phyloP scores from a whole-genome alignment of 2,329 filamentous ascomycete species.

The Calonectria honghensis region DNA sequence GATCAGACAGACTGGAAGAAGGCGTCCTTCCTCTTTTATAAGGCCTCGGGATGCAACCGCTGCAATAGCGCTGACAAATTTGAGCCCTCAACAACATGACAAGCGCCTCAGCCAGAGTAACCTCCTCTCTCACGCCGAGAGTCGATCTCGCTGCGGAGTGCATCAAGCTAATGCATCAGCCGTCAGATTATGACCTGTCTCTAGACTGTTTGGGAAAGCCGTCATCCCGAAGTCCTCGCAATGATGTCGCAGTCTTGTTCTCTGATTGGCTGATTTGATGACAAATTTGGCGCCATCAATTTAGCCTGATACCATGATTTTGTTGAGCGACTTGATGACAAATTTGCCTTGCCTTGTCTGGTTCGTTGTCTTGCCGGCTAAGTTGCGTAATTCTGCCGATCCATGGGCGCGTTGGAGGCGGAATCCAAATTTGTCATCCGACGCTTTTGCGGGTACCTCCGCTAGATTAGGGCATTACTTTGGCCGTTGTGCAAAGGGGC shows the following conservation, averaged over 20 bases:
- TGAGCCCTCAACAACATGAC: not conserved
- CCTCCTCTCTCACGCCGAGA: not conserved
- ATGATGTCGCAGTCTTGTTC: not conserved
- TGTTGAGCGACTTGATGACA: not conserved
- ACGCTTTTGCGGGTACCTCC: not conserved
- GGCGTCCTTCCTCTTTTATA: not conserved
- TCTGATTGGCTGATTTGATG: not conserved
- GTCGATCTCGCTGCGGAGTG: not conserved
- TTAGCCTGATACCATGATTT: not conserved
- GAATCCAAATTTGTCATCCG: conserved; percentile 9
- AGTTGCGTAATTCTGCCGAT: not conserved
- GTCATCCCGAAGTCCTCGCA: not conserved
- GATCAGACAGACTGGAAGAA: not conserved
- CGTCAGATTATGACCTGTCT: not conserved
- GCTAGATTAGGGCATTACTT: not conserved
- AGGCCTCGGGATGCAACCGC: not conserved
- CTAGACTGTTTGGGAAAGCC: not conserved
- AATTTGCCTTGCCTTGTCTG: not conserved
- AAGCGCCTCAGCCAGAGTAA: not conserved
- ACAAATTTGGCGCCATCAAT: not conserved
- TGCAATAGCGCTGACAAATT: conserved; percentile 5
- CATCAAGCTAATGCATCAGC: conserved; percentile 10
- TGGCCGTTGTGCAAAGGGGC: not conserved
- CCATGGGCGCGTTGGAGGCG: not conserved
- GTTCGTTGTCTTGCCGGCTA: not conserved